Base-by-base conservation (phyloP, 1,139 yeast genomes). In the Schizosaccharomyces versatilis region DNA sequence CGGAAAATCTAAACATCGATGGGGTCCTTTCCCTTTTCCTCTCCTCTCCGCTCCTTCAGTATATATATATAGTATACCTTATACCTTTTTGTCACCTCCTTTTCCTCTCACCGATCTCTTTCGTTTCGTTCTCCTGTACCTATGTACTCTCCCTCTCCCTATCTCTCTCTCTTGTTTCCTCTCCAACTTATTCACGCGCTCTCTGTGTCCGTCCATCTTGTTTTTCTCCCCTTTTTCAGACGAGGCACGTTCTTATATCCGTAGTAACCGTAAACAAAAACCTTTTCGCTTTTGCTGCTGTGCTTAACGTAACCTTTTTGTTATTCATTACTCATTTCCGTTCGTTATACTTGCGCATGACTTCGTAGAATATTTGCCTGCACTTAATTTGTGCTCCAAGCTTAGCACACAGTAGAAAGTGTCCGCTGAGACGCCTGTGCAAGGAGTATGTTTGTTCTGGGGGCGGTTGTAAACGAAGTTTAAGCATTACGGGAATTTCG, bases 391-490 rank as follows among this genome's bases (percentile, higher is more conserved):
- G 72, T 2, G 97, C 96, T 51, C 78, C 72, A 68, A 90, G 73
- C 63, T 86, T 77, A 3, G 97, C 84, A 70, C 98, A 90, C 56
- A 90, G 73, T 60, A 90, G 72, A 64, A 84, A 93, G 1, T 93
- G 94, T 9, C 99, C 98, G 65, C 95, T 83, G 65, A 90, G 78
- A 64, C 93, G 90, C 63, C 99, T 75, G 67, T 90, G 98, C 62
- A 93, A 72, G 7, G 95, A 84, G 66, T 90, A 90, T 0, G 98
- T 90, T 67, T 90, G 98, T 66, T 90, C 97, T 2, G 99, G 99
- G 5, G 98, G 99, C 5, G 98, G 97, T 5, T 95, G 78, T 59
- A 90, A 72, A 61, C 99, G 77, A 67, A 93, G 95, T 60, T 81
- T 77, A 61, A 90, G 74, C 98, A 90, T 88, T 54, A 86, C 71